A percentile compares a stretch with the other conserved stretches of the same genome.
Evolutionary conservation across 2,329 filamentous ascomycete genomes (phyloP).

Genomic region (Lasiodiplodia sp.): DNA sequence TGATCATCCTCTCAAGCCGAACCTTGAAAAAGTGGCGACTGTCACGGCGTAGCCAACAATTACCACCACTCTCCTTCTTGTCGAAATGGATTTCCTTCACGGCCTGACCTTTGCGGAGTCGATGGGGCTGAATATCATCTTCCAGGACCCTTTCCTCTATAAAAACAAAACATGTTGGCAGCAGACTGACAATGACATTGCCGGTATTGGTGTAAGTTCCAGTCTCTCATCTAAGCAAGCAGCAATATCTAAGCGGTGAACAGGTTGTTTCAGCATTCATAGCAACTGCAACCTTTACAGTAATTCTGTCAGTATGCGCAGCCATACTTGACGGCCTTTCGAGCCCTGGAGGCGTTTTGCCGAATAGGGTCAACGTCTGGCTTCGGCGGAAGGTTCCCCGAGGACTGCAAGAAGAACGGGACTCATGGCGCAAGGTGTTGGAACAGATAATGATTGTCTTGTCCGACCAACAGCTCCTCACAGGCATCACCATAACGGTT

Average conservation of each 20-base stretch:
- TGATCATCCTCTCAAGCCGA: too few species aligned
- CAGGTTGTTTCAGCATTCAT: constrained; percentile 24
- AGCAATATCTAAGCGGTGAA: neutral
- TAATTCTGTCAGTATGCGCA: neutral
- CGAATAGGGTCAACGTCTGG: constrained; percentile 29
- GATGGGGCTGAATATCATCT: neutral
- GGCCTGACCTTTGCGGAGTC: too few species aligned
- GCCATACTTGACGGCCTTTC: constrained; percentile 10
- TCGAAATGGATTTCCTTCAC: too few species aligned
- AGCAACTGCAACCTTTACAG: neutral
- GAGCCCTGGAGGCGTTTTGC: neutral
- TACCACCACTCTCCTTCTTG: too few species aligned
- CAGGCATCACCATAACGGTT: constrained; percentile 40
- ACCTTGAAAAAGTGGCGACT: too few species aligned
- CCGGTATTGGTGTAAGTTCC: neutral
- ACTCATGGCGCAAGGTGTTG: constrained; percentile 36
- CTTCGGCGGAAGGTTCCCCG: constrained; percentile 37
- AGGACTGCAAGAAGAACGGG: constrained; percentile 34
- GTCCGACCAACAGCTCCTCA: constrained; percentile 43
- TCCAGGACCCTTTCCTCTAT: neutral
- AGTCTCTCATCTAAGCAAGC: neutral
- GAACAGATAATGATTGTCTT: constrained; percentile 42
- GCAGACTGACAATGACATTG: neutral
- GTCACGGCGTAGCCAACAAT: too few species aligned
- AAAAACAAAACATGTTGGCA: neutral